Evolutionary conservation across 805 yeast genomes (phyloP).

Genomic region (Tetrapisispora arboricola): DNA sequence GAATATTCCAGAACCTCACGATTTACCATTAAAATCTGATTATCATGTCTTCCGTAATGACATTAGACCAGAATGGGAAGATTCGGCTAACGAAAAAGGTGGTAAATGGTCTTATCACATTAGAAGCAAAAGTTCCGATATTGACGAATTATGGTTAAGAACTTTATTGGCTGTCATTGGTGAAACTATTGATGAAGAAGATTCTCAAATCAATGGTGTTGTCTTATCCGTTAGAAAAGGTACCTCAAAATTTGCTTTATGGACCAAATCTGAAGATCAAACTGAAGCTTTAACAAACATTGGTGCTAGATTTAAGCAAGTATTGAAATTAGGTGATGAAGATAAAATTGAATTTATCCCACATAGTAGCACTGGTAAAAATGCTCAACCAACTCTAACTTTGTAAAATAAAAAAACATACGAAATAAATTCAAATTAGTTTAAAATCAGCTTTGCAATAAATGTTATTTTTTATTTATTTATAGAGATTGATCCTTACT

Average conservation of each 20-base stretch:
- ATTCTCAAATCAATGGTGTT: conserved; percentile 85
- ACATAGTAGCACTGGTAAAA: conserved; percentile 27
- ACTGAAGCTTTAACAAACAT: conserved; percentile 54
- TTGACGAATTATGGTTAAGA: conserved; percentile 89
- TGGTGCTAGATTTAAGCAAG: conserved; percentile 81
- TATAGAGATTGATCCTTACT: too few relatives aligned
- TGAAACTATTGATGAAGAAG: conserved; percentile 81
- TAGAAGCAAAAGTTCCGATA: conserved; percentile 49
- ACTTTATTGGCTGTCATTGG: conserved; percentile 85
- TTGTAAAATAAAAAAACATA: conserved; percentile 17
- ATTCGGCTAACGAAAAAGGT: conserved; percentile 72
- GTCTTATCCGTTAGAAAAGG: conserved; percentile 81
- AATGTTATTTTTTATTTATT: neutral
- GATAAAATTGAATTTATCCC: conserved; percentile 67
- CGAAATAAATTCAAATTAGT: neutral
- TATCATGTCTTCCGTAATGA: conserved; percentile 92
- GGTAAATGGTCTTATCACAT: conserved; percentile 89
- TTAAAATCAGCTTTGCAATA: neutral
- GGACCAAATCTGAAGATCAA: conserved; percentile 80
- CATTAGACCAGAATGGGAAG: conserved; percentile 98
- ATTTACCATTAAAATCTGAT: conserved; percentile 85
- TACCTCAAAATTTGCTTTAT: conserved; percentile 75
- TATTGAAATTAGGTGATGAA: conserved; percentile 61
- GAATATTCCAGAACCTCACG: conserved; percentile 84
- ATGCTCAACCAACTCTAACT: conserved; percentile 26